These are phyloP conservation scores for Prunus davidiana DNA, from an alignment of 306 rosid species.

Conservation along the genomic window DNA sequence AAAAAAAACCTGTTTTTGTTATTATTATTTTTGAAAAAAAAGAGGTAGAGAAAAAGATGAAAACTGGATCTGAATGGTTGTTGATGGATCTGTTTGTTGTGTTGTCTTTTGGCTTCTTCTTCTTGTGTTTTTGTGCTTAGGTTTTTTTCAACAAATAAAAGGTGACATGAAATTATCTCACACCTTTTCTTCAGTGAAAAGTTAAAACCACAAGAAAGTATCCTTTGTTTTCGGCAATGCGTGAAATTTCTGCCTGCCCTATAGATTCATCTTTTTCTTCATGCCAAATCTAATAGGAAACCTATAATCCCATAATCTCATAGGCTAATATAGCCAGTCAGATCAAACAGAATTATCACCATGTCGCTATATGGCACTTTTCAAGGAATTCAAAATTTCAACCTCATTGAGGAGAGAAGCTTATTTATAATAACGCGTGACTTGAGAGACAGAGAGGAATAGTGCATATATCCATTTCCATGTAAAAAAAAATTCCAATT, in stretches of 20 bases:
- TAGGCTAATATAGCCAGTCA: not conserved
- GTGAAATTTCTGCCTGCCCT: not conserved
- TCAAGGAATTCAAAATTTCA: too few species aligned
- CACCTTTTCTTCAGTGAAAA: not conserved
- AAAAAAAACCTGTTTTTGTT: not conserved
- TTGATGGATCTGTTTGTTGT: not conserved
- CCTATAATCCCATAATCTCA: not conserved
- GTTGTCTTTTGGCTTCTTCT: constrained; percentile 5
- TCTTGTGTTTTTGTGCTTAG: not conserved
- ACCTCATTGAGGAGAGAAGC: too few species aligned
- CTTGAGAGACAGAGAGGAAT: too few species aligned
- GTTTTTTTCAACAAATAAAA: not conserved
- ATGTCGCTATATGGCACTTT: too few species aligned
- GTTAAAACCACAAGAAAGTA: not conserved
- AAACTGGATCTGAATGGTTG: constrained; percentile 6
- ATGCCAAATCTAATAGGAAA: not conserved
- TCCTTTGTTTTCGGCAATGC: not conserved
- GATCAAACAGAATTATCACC: too few species aligned
- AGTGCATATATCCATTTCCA: too few species aligned
- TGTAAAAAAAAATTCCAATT: too few species aligned
- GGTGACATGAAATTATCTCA: not conserved
- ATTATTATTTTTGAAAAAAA: too few species aligned
- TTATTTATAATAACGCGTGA: too few species aligned
- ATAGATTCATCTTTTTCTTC: not conserved
- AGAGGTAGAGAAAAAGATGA: not conserved